A percentile compares a stretch with the other conserved stretches of the same genome.
phyloP scores from a whole-genome alignment of 306 rosid species.

The Acacia acuminata region DNA sequence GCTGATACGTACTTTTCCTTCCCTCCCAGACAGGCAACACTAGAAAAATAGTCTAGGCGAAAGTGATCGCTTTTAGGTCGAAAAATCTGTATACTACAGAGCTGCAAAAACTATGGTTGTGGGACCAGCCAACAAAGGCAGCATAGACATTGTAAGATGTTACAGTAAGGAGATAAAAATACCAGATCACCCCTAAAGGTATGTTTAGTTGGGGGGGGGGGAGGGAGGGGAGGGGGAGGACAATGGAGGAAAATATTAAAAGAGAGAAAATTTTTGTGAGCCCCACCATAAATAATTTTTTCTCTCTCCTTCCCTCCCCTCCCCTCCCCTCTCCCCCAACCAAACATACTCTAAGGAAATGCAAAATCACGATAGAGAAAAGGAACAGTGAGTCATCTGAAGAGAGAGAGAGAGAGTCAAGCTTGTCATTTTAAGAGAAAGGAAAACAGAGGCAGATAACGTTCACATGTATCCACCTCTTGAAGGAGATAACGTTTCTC shows the following conservation, averaged over 20 bases:
- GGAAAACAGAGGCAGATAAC: background rate
- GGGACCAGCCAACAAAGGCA: background rate
- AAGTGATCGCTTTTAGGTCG: background rate
- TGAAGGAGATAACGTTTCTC: no score
- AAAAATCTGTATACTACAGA: background rate
- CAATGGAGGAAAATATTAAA: no score
- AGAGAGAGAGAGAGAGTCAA: background rate
- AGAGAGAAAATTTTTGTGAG: no score
- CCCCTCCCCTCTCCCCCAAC: no score
- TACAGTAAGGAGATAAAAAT: background rate
- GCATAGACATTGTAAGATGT: background rate
- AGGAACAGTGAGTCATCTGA: background rate
- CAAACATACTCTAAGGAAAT: no score
- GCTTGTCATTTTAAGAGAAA: background rate
- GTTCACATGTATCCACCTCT: no score
- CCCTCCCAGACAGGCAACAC: background rate
- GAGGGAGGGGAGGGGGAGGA: no score
- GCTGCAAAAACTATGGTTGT: background rate
- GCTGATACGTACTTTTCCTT: background rate
- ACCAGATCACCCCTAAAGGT: background rate
- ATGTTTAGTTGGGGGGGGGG: no score
- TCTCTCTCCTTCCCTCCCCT: no score
- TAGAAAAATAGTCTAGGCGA: background rate
- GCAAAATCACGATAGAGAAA: conserved; percentile 33
- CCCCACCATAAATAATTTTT: no score